These are phyloP conservation scores for Colletotrichum sidae DNA, from an alignment of 2,329 filamentous ascomycete genomes.

Conservation along the genomic window DNA sequence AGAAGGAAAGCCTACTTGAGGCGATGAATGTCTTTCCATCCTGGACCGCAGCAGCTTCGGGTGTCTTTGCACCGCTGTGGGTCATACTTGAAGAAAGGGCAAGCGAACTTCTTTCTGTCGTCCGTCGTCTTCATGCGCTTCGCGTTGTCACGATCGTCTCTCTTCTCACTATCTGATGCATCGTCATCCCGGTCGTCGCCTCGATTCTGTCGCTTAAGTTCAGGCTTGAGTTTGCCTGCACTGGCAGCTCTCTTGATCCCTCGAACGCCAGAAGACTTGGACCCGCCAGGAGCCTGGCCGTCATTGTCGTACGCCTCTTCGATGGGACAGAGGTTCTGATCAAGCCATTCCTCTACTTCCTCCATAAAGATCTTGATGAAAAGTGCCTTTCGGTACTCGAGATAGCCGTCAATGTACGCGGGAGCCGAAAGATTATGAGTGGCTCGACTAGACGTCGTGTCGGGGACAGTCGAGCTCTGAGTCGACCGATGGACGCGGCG, in stretches of 20 bases:
- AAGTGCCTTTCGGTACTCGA: constrained; percentile 15
- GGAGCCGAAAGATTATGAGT: background rate
- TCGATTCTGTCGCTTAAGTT: constrained; percentile 5
- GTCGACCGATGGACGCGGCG: background rate
- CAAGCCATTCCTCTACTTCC: constrained; percentile 22
- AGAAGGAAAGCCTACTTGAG: constrained; percentile 46
- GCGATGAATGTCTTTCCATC: constrained; percentile 51
- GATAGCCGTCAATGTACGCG: constrained; percentile 14
- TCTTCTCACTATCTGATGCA: background rate
- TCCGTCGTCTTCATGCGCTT: constrained; percentile 31
- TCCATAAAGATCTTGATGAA: constrained; percentile 33
- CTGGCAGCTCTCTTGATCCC: background rate
- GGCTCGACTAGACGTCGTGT: background rate
- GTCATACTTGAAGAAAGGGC: constrained; percentile 54
- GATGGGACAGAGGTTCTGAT: constrained; percentile 9
- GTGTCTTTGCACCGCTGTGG: constrained; percentile 46
- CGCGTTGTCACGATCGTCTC: constrained; percentile 1
- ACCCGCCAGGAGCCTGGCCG: background rate
- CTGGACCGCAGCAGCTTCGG: constrained; percentile 49
- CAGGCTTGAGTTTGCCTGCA: background rate
- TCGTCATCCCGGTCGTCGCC: background rate
- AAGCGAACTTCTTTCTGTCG: constrained; percentile 44
- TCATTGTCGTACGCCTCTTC: constrained; percentile 20
- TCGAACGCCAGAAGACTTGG: background rate
- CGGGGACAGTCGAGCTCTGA: background rate